Evolutionary conservation across 2,329 filamentous ascomycete genomes (phyloP).

Genomic region (Colletotrichum viniferum): DNA sequence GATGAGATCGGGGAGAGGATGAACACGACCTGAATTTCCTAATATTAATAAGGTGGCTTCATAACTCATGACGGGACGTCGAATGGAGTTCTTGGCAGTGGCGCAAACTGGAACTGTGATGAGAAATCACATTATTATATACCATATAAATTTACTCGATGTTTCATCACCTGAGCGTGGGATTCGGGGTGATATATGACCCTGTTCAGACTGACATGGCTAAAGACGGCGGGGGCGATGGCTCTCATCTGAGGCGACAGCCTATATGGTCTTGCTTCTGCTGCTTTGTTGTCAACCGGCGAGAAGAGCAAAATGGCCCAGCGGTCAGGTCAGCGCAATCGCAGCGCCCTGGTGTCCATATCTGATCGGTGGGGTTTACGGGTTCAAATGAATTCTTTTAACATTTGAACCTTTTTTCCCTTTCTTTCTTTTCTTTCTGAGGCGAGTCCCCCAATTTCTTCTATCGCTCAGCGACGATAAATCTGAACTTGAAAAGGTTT

Average conservation of each 20-base stretch:
- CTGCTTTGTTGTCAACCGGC: background rate
- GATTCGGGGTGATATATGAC: background rate
- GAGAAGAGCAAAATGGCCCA: background rate
- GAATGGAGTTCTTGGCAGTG: background rate
- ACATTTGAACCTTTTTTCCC: background rate
- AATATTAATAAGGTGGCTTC: background rate
- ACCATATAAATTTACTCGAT: background rate
- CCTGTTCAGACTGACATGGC: background rate
- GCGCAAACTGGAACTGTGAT: background rate
- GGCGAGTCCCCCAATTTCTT: background rate
- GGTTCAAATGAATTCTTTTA: background rate
- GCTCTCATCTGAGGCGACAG: background rate
- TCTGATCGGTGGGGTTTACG: background rate
- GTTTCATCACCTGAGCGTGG: background rate
- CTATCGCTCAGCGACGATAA: background rate
- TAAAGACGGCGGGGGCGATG: background rate
- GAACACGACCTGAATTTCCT: background rate
- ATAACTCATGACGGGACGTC: background rate
- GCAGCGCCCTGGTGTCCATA: background rate
- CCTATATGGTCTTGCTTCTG: background rate
- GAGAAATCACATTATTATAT: constrained; percentile 11
- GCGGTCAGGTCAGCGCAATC: background rate
- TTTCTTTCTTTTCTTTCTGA: background rate
- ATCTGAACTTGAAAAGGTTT: background rate
- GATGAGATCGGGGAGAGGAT: constrained; percentile 40